phyloP scores from a whole-genome alignment of 2,329 filamentous ascomycete species.

The Cercospora zeina region DNA sequence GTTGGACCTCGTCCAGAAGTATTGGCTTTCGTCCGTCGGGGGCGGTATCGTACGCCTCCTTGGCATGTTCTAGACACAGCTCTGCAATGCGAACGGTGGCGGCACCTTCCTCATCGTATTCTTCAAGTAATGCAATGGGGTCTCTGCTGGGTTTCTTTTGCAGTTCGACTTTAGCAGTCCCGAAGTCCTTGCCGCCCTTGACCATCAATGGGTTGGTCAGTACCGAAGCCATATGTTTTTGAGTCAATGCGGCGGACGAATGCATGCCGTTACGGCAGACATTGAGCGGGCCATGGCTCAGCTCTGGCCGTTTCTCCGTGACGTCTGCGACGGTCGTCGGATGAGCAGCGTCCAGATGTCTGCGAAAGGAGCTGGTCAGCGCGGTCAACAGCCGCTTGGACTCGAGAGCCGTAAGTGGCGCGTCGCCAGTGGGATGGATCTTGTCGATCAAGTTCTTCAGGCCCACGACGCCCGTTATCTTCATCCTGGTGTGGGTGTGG shows the following conservation, averaged over 20 bases:
- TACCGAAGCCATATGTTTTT: conserved; percentile 53
- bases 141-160: conserved; percentile 36
- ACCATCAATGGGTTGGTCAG: conserved; percentile 54
- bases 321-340: conserved; percentile 41
- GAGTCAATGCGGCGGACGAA: conserved; percentile 45
- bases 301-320: conserved; percentile 13
- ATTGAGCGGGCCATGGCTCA: neutral
- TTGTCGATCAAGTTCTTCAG: conserved; percentile 55
- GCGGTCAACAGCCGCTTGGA: conserved; percentile 60
- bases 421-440: conserved; percentile 49
- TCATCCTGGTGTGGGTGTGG: conserved; percentile 47
- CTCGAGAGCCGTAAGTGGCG: conserved; percentile 58
- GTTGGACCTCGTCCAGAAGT: conserved; percentile 25
- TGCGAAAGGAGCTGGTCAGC: conserved; percentile 63
- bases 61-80: conserved; percentile 43
- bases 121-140: conserved; percentile 46
- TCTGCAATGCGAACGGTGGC: conserved; percentile 44
- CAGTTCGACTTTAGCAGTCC: conserved; percentile 35
- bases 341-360: conserved; percentile 62
- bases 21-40: conserved; percentile 19
- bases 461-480: conserved; percentile 50
- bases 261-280: conserved; percentile 22
- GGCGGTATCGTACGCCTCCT: conserved; percentile 26
- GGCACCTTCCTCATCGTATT: conserved; percentile 43
- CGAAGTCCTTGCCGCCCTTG: conserved; percentile 22